Conservation (phyloP, 257 asterid genomes). For the Jaltomata sinuosa region DNA sequence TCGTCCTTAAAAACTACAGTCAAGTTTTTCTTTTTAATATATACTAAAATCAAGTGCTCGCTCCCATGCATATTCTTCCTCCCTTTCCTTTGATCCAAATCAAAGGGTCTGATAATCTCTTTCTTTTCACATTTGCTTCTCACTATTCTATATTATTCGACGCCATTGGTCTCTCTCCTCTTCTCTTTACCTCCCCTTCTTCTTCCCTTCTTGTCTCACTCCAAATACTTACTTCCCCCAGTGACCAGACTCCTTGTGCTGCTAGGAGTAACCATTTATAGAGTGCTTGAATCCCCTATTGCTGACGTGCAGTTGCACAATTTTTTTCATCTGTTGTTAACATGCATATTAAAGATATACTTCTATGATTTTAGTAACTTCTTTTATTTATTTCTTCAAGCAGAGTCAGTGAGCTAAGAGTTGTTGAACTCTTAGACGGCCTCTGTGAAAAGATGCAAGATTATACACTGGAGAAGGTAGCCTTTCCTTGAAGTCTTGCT, state of each 20-base stretch:
- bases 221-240: not conserved
- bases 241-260: not conserved
- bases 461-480: slow-evolving; percentile 90
- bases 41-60: not conserved
- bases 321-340: not conserved
- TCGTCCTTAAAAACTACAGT: not conserved
- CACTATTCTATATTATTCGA: not conserved
- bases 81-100: not conserved
- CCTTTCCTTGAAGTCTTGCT: not conserved
- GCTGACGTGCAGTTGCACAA: not conserved
- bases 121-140: not conserved
- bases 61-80: not conserved
- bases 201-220: not conserved
- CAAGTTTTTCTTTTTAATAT: not conserved
- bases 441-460: slow-evolving; percentile 98
- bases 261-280: not conserved
- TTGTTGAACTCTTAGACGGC: slow-evolving; percentile 85
- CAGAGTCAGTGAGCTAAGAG: slow-evolving; percentile 88
- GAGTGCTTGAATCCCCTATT: not conserved
- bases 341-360: not conserved
- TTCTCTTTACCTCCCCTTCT: not conserved
- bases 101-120: not conserved
- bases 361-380: not conserved
- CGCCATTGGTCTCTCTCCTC: not conserved
- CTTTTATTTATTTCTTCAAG: not conserved